Percentiles rank a stretch among this genome's conserved stretches.
Evolutionary conservation across 805 yeast species (phyloP).

Genomic region (Wickerhamiella nectarea): DNA sequence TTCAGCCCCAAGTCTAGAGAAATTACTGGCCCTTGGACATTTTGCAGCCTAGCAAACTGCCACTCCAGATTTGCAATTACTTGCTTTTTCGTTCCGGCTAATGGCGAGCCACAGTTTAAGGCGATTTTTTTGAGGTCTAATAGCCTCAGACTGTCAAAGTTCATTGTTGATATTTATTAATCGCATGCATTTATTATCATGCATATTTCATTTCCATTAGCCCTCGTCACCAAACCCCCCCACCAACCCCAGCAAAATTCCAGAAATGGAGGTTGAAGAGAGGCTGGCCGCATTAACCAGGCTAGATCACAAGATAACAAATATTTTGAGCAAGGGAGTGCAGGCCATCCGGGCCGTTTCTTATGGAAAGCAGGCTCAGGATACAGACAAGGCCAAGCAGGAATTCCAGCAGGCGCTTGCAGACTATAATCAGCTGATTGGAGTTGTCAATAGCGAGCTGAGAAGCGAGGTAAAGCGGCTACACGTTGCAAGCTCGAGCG

Average conservation of each 20-base stretch:
- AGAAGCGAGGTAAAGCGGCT: slow-evolving; percentile 53
- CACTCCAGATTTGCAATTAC: slow-evolving; percentile 1
- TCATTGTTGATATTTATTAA: neutral
- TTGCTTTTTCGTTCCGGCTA: slow-evolving; percentile 15
- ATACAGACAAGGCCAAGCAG: slow-evolving; percentile 23
- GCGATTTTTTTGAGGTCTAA: neutral
- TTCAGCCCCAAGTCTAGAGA: slow-evolving; percentile 27
- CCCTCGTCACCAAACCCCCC: neutral
- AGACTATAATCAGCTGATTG: slow-evolving; percentile 40
- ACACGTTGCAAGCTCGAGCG: slow-evolving; percentile 36
- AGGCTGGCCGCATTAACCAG: slow-evolving; percentile 22
- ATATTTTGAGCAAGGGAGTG: slow-evolving; percentile 21
- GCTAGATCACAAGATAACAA: slow-evolving; percentile 19
- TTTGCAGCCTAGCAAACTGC: neutral
- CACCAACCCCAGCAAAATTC: neutral
- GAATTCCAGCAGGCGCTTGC: slow-evolving; percentile 34
- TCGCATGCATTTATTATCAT: neutral
- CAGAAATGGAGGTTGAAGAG: slow-evolving; percentile 17
- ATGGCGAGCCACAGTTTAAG: slow-evolving; percentile 14
- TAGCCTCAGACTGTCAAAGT: neutral
- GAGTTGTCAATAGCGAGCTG: slow-evolving; percentile 43
- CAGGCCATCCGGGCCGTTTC: slow-evolving; percentile 20
- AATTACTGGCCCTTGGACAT: slow-evolving; percentile 13
- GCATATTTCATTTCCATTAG: neutral
- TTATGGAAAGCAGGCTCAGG: slow-evolving; percentile 19